Conservation (phyloP, 2,329 filamentous ascomycete species). For the Ophiostoma himal-ulmi region DNA sequence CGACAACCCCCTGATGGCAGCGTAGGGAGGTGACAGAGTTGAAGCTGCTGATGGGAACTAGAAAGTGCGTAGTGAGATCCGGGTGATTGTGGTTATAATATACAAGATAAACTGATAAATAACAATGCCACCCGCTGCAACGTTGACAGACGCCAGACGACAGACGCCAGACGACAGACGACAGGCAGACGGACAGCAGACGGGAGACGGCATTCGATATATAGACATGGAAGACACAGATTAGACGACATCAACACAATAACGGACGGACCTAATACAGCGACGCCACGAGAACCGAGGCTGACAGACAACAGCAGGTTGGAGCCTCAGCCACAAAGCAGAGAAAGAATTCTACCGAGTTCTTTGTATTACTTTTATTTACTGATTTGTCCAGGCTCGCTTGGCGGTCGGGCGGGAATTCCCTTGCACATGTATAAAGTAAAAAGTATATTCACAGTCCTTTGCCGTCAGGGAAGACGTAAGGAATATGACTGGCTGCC, state of each 20-base stretch:
- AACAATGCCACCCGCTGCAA: neutral
- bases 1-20: neutral
- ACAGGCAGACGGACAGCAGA: neutral
- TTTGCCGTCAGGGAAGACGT: neutral
- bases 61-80: neutral
- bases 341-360: neutral
- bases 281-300: constrained; percentile 5
- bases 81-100: neutral
- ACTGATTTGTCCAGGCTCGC: neutral
- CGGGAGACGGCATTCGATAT: neutral
- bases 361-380: neutral
- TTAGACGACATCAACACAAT: neutral
- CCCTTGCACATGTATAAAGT: too few species aligned
- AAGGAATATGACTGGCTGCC: neutral
- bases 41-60: neutral
- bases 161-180: too few species aligned
- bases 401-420: neutral
- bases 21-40: neutral
- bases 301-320: neutral
- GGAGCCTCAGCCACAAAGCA: neutral
- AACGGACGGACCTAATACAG: neutral
- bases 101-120: too few species aligned
- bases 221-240: neutral
- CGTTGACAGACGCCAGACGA: neutral
- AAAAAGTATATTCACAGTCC: neutral